These are phyloP conservation scores for Sporothrix brasiliensis DNA, from an alignment of 2,329 filamentous ascomycete genomes.

Conservation along the genomic window DNA sequence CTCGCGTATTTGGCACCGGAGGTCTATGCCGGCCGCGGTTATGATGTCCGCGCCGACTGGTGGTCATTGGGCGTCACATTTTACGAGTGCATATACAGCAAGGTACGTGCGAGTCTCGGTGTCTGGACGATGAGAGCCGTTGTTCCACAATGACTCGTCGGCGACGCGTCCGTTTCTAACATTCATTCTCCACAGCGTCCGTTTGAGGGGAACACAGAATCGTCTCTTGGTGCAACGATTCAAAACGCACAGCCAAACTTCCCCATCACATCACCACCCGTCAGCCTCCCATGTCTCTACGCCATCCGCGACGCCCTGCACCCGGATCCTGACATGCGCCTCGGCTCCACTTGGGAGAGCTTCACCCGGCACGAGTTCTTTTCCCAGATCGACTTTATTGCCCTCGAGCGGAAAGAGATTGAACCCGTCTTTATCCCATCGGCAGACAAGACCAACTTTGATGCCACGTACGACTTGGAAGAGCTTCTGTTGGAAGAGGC, in stretches of 20 bases:
- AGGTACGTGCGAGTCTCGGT: conserved; percentile 58
- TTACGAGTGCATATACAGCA: conserved; percentile 99
- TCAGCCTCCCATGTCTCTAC: conserved; percentile 84
- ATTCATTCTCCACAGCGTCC: conserved; percentile 59
- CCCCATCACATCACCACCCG: conserved; percentile 88
- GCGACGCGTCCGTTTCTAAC: conserved; percentile 43
- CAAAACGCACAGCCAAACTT: conserved; percentile 80
- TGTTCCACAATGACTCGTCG: not conserved
- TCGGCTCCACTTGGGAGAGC: conserved; percentile 83
- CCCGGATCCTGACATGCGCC: conserved; percentile 74
- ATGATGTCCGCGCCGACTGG: conserved; percentile 91
- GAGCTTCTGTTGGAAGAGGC: conserved; percentile 93
- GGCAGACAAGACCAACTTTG: conserved; percentile 98
- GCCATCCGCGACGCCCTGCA: conserved; percentile 84
- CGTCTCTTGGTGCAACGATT: conserved; percentile 77
- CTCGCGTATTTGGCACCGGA: conserved; percentile 94
- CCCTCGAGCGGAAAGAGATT: conserved; percentile 82
- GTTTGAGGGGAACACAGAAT: conserved; percentile 87
- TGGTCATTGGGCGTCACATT: conserved; percentile 98
- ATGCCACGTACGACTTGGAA: conserved; percentile 96
- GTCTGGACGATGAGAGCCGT: not conserved
- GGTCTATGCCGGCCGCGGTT: conserved; percentile 88
- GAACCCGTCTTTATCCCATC: conserved; percentile 91
- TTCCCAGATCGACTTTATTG: conserved; percentile 77
- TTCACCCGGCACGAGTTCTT: conserved; percentile 93